Evolutionary conservation across 352 stramenopile species (phyloP).

Genomic region (Phytophthora sansomeana): DNA sequence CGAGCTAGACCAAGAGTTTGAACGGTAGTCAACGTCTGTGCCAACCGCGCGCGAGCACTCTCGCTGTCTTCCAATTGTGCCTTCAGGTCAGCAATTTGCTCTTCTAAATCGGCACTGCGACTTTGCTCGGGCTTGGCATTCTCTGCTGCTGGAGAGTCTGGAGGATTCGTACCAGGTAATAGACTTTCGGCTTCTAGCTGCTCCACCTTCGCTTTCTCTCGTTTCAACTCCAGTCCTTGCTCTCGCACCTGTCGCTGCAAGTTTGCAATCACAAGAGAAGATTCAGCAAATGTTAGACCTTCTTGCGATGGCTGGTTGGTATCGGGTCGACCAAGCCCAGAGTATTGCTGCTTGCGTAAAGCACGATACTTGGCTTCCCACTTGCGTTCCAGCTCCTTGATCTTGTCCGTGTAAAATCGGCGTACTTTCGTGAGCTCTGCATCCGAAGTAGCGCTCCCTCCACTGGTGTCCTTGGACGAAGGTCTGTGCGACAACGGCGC

Average conservation of each 20-base stretch:
- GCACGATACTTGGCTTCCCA: conserved; percentile 75
- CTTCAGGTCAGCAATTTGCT: conserved; percentile 45
- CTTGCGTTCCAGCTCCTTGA: conserved; percentile 79
- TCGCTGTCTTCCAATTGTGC: conserved; percentile 74
- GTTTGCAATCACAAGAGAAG: conserved; percentile 48
- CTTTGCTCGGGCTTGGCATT: conserved; percentile 6
- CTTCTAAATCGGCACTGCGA: conserved; percentile 37
- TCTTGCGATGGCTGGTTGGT: conserved; percentile 29
- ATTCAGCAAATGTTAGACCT: conserved; percentile 43
- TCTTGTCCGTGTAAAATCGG: conserved; percentile 79
- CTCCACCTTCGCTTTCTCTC: conserved; percentile 35
- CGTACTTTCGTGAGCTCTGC: conserved; percentile 62
- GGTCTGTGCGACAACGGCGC: conserved; percentile 9
- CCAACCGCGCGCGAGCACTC: conserved; percentile 63
- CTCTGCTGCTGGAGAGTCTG: conserved; percentile 3
- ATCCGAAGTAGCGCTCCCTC: conserved; percentile 16
- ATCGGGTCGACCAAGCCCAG: conserved; percentile 13
- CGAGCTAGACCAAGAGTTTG: conserved; percentile 37
- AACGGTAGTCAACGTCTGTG: conserved; percentile 61
- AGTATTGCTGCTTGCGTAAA: conserved; percentile 58
- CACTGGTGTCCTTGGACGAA: conserved; percentile 18
- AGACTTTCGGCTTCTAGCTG: conserved; percentile 27
- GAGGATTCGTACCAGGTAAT: neutral
- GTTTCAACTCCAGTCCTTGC: conserved; percentile 32
- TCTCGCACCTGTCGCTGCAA: conserved; percentile 42